Evolutionary conservation across 2,329 filamentous ascomycete genomes (phyloP).

Genomic region (Colletotrichum agaves): DNA sequence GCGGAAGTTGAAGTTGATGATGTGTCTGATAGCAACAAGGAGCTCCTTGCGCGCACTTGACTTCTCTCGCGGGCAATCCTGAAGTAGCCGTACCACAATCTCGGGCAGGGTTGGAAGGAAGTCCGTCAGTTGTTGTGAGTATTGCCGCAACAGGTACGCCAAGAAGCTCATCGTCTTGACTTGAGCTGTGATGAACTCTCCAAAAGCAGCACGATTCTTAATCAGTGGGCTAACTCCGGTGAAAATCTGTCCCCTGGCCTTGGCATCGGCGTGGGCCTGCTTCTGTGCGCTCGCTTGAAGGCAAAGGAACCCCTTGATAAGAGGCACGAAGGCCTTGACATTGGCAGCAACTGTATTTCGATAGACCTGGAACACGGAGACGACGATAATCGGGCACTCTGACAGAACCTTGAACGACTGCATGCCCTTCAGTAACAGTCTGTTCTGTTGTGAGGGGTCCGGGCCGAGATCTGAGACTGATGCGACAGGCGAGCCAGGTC

Average conservation of each 20-base stretch:
- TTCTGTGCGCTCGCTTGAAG: slow-evolving; percentile 94
- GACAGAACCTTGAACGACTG: slow-evolving; percentile 98
- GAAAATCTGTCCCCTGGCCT: slow-evolving; percentile 82
- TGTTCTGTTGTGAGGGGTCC: slow-evolving; percentile 82
- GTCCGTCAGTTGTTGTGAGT: slow-evolving; percentile 86
- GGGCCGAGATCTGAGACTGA: slow-evolving; percentile 83
- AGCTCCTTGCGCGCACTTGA: slow-evolving; percentile 94
- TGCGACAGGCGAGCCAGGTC: slow-evolving; percentile 88
- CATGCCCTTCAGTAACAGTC: slow-evolving; percentile 90
- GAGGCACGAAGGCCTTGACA: slow-evolving; percentile 90
- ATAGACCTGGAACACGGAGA: slow-evolving; percentile 97
- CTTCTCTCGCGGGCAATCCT: slow-evolving; percentile 95
- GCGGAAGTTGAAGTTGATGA: slow-evolving; percentile 98
- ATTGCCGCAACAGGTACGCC: slow-evolving; percentile 90
- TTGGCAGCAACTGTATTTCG: slow-evolving; percentile 82
- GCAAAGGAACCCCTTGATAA: slow-evolving; percentile 90
- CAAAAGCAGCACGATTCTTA: slow-evolving; percentile 92
- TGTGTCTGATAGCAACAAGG: slow-evolving; percentile 94
- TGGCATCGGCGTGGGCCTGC: slow-evolving; percentile 88
- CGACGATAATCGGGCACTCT: slow-evolving; percentile 98
- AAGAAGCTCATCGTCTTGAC: slow-evolving; percentile 99
- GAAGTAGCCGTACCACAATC: slow-evolving; percentile 89
- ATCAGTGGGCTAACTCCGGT: slow-evolving; percentile 94
- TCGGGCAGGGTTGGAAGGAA: slow-evolving; percentile 87
- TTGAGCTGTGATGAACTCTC: slow-evolving; percentile 96